A percentile compares a stretch with the other conserved stretches of the same genome.
phyloP scores from a whole-genome alignment of 176 grass and related monocot genomes.

The Avena eriantha region DNA sequence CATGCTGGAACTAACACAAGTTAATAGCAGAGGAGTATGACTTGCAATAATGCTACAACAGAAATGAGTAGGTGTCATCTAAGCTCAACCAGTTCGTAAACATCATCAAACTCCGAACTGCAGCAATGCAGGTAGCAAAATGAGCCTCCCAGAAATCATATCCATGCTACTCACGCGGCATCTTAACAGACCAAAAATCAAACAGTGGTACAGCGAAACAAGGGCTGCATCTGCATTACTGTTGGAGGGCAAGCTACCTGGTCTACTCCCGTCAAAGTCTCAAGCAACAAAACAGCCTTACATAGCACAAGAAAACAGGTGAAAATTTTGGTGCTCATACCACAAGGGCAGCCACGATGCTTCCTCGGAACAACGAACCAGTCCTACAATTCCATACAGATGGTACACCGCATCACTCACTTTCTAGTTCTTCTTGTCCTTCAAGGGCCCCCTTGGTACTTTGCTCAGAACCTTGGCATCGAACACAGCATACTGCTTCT shows the following conservation, averaged over 20 bases:
- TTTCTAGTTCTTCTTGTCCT: conserved; percentile 90
- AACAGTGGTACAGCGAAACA: conserved; percentile 38
- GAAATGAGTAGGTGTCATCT: not conserved
- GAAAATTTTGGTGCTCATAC: conserved; percentile 18
- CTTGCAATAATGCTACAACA: not conserved
- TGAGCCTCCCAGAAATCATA: not conserved
- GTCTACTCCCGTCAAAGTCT: conserved; percentile 9
- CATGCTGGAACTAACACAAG: not conserved
- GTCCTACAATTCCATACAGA: conserved; percentile 36
- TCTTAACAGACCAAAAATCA: conserved; percentile 56
- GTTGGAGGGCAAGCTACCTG: conserved; percentile 30
- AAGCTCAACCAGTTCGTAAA: conserved; percentile 14
- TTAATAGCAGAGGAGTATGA: not conserved
- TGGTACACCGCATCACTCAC: not conserved
- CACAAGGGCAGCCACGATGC: conserved; percentile 12
- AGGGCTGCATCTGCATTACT: conserved; percentile 37
- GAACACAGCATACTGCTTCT: conserved; percentile 74
- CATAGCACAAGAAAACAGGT: conserved; percentile 49
- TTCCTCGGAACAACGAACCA: conserved; percentile 38
- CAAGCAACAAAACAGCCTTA: conserved; percentile 34
- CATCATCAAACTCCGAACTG: conserved; percentile 35
- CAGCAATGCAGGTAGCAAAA: conserved; percentile 38
- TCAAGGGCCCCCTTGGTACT: conserved; percentile 68
- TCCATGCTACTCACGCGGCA: not conserved
- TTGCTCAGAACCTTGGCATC: conserved; percentile 91